Evolutionary conservation across 2,329 filamentous ascomycete genomes (phyloP).

Genomic region (Juglanconis sp.): DNA sequence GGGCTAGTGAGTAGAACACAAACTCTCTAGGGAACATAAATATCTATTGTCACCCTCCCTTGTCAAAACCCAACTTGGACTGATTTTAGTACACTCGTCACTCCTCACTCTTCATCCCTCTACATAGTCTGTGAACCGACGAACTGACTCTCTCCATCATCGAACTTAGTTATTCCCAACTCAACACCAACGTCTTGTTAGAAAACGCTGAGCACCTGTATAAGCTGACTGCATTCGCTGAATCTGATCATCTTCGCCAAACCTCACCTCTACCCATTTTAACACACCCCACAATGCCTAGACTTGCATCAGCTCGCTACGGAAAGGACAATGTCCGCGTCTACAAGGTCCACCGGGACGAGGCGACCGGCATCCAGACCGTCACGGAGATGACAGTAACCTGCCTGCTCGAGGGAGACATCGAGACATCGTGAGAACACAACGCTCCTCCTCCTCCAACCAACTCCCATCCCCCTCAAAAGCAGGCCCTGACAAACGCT

Average conservation of each 20-base stretch:
- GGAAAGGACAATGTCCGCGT: conserved; percentile 98
- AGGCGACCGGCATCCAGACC: conserved; percentile 72
- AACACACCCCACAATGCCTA: conserved; percentile 43
- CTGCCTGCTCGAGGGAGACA: conserved; percentile 88
- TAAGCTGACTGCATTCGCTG: neutral
- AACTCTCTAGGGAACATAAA: neutral
- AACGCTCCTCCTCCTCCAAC: too few species aligned
- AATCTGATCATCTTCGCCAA: neutral
- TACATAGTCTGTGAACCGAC: neutral
- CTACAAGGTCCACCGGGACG: conserved; percentile 86
- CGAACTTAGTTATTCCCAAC: neutral
- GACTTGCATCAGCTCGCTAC: conserved; percentile 66
- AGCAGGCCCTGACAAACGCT: conserved; percentile 3
- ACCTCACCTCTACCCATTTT: neutral
- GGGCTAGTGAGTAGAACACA: neutral
- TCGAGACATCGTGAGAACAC: conserved; percentile 68
- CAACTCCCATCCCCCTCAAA: neutral
- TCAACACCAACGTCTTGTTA: neutral
- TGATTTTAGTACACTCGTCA: neutral
- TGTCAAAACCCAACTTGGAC: neutral
- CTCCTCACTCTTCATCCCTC: too few species aligned
- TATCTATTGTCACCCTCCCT: neutral
- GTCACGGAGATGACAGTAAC: conserved; percentile 95
- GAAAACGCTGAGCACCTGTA: neutral
- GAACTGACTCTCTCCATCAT: neutral